Conservation (phyloP, 257 asterid genomes). For the Lithospermum erythrorhizon region DNA sequence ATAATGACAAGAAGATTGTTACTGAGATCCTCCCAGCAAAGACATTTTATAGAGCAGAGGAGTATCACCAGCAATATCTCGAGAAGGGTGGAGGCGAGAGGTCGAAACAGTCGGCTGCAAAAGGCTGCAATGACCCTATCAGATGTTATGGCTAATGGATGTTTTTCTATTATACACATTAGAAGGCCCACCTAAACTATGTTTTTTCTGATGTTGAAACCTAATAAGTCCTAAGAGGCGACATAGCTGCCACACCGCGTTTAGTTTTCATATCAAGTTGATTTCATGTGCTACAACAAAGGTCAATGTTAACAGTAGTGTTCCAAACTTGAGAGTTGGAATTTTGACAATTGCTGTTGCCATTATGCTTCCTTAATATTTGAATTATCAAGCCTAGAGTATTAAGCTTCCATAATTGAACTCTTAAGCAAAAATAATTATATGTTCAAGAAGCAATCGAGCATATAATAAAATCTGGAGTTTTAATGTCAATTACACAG, state of each 20-base stretch:
- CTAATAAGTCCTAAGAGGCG: too few species aligned
- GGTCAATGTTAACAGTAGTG: too few species aligned
- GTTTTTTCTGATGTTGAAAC: not conserved
- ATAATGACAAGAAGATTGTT: slow-evolving; percentile 30
- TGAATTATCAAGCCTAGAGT: too few species aligned
- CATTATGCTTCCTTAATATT: too few species aligned
- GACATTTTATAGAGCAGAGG: slow-evolving; percentile 69
- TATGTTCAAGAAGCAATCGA: not conserved
- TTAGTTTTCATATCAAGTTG: too few species aligned
- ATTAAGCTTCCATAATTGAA: not conserved
- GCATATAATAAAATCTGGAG: not conserved
- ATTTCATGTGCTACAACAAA: too few species aligned
- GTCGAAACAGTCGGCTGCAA: slow-evolving; percentile 56
- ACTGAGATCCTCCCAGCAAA: slow-evolving; percentile 67
- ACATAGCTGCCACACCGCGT: too few species aligned
- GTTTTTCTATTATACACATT: too few species aligned
- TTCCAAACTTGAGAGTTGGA: too few species aligned
- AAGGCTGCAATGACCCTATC: slow-evolving; percentile 76
- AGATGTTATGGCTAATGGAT: slow-evolving; percentile 64
- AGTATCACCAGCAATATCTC: slow-evolving; percentile 80
- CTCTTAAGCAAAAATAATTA: not conserved
- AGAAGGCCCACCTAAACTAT: too few species aligned
- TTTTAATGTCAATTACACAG: not conserved
- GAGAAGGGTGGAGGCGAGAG: slow-evolving; percentile 67
- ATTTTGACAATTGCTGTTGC: too few species aligned